These are phyloP conservation scores for Lentinus polychrous DNA, from an alignment of 1,284 basidiomycete species.

Conservation along the genomic window DNA sequence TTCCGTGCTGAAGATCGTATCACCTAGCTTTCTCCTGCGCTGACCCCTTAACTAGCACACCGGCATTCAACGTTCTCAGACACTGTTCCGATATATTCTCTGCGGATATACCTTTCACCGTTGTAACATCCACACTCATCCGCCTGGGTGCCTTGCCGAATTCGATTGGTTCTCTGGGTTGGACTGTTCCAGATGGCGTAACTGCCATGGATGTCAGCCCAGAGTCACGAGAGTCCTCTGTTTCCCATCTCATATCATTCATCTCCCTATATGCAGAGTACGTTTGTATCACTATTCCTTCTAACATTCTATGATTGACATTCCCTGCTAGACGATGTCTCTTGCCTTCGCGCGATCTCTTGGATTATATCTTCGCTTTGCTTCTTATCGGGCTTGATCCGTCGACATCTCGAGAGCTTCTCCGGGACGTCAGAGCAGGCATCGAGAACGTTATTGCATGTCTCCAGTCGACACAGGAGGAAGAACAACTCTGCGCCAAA, in stretches of 20 bases:
- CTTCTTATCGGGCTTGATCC: conserved; percentile 52
- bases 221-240: conserved; percentile 21
- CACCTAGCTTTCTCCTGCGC: not conserved
- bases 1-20: not conserved
- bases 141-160: conserved; percentile 16
- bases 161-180: conserved; percentile 11
- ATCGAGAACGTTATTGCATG: conserved; percentile 39
- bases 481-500: conserved; percentile 38
- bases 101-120: conserved; percentile 5
- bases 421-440: conserved; percentile 36
- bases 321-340: not conserved
- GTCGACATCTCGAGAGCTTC: conserved; percentile 35
- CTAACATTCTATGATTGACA: not conserved
- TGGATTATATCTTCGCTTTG: conserved; percentile 43
- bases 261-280: conserved; percentile 41
- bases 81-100: not conserved
- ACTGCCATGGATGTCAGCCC: not conserved
- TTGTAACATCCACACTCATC: conserved; percentile 11
- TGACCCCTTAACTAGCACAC: not conserved
- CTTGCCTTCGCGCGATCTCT: conserved; percentile 17
- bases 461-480: conserved; percentile 27
- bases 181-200: not conserved
- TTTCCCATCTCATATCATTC: conserved; percentile 38
- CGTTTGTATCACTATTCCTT: conserved; percentile 15
- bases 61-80: not conserved